Base-by-base conservation (phyloP, 441 rosid genomes). In the Monsonia emarginata region DNA sequence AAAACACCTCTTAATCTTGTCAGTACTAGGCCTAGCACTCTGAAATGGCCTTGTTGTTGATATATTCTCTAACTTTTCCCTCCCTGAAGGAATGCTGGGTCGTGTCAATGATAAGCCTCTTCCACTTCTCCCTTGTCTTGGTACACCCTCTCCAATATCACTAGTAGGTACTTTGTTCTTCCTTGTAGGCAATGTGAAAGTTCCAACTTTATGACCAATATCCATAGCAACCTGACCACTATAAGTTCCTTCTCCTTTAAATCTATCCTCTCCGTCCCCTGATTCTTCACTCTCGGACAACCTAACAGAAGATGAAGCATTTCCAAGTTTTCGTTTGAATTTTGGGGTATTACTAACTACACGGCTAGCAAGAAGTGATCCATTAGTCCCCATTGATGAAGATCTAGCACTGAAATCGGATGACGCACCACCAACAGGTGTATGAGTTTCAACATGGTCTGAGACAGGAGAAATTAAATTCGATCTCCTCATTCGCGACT, bases 221-320 rank as follows among this genome's bases (percentile, higher is more conserved):
- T 3, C 7, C 1, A 8, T 31, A 31, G 82, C 70, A 67, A 65
- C 73, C 72, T 90, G 88, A 52, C 80, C 78, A 77, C 73, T 72
- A 40, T 80, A 79, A 64, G 74, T 68, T 68, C 79, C 83, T 74
- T 76, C 84, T 65, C 80, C 89, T 74, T 83, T 87, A 61, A 76
- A 65, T 79, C 81, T 87, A 34, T 75, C 83, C 57, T 88, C 96
- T 63, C 90, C 87, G 74, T 86, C 91, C 42, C 91, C 96, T 0
- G 96, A 88, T 74, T 94, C 97, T 72, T 91, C 97, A 74, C 93
- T 86, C 71, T 91, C 96, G 69, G 92, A 85, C 48, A 88, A 81
- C 72, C 83, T 88, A 61, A 79, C 81, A 7, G 91, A 86, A 34
- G 98, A 93, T 42, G 85, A 78, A 78, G 75, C 78, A 76, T 77